phyloP scores from a whole-genome alignment of 441 rosid genomes.

The Aquilaria agallochum region DNA sequence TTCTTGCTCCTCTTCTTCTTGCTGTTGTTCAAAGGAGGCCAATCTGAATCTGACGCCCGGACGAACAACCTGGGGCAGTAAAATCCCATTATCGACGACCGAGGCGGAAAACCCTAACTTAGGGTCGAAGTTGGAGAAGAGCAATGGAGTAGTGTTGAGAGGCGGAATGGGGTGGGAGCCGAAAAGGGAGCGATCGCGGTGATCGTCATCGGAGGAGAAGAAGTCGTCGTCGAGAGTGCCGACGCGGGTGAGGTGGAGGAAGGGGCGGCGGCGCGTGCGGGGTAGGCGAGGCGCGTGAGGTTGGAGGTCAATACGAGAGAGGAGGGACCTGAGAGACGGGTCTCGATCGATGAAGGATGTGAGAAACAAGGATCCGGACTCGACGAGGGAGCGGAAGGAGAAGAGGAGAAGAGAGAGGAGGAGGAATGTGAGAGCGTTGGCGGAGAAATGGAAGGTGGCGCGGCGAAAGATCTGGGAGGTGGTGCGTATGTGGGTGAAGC shows the following conservation, averaged over 20 bases:
- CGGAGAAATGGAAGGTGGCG: constrained; percentile 41
- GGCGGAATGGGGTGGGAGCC: constrained; percentile 34
- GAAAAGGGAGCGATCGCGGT: constrained; percentile 37
- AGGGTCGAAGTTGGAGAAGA: constrained; percentile 48
- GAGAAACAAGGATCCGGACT: constrained; percentile 56
- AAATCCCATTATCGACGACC: constrained; percentile 55
- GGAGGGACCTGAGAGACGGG: constrained; percentile 77
- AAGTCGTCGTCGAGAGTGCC: constrained; percentile 82
- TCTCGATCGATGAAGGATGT: constrained; percentile 79
- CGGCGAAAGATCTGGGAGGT: constrained; percentile 54
- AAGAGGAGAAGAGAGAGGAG: constrained; percentile 69
- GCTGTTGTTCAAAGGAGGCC: constrained; percentile 12
- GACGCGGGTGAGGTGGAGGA: constrained; percentile 82
- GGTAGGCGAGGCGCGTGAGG: constrained; percentile 18
- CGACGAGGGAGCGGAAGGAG: constrained; percentile 78
- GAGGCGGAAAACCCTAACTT: constrained; percentile 53
- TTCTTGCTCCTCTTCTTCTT: constrained; percentile 19
- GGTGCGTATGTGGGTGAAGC: constrained; percentile 54
- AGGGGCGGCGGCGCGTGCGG: constrained; percentile 57
- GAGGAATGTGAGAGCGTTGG: constrained; percentile 53
- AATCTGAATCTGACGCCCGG: constrained; percentile 47
- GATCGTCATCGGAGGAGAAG: constrained; percentile 71
- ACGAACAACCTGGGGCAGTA: constrained; percentile 52
- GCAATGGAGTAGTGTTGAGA: constrained; percentile 43
- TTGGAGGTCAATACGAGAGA: constrained; percentile 73